Base-by-base conservation (phyloP, 306 rosid genomes). In the Cucurbita ficifolia region DNA sequence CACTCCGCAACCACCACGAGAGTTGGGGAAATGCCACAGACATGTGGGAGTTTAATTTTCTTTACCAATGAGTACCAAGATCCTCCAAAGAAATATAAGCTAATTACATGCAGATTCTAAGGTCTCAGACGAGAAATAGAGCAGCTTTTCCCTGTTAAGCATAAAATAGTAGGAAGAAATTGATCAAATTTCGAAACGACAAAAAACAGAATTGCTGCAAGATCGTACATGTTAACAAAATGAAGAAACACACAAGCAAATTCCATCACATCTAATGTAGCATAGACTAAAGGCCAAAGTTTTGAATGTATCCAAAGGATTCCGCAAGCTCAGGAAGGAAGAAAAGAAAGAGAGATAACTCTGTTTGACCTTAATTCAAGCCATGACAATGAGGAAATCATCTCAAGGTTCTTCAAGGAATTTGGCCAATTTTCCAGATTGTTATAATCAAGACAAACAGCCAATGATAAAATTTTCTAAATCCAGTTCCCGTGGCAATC, bases 1-100 rank as follows among this genome's bases (percentile, higher is more conserved):
- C 96, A 39, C 92, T 89, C 95, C 97, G 85, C 75, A 86, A 60
- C 99, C 96, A 87, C 97, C 99, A 89, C 0, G 99, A 89, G 43
- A 89, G 95, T 74, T 84, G 83, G 70, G 92, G 88, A 62, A 90
- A 84, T 55, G 92, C 92, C 87, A 89, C 79, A 77, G 98, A 89
- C 98, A 94, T 94, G 69, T 50, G 43, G 8, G 24, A 33, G 9
- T 50, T 9, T 45, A 70, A 50, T 50, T 70, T 33, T 50, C 29
- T 70, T 58, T 39, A 64, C 73, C 43, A 51, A 68, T 18, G 55
- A 80, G 22, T 29, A 48, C 22, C 61, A 11, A 81, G 48, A 19
- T 67, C 54, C 76, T 35, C n/a, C 73, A 65, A 60, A 6, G 58
- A 24, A 35, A 22, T 45, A 38, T 21, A 5, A 50, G 59, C 21